These are phyloP conservation scores for Przewalskia tangutica DNA, from an alignment of 257 asterid genomes.

Conservation along the genomic window DNA sequence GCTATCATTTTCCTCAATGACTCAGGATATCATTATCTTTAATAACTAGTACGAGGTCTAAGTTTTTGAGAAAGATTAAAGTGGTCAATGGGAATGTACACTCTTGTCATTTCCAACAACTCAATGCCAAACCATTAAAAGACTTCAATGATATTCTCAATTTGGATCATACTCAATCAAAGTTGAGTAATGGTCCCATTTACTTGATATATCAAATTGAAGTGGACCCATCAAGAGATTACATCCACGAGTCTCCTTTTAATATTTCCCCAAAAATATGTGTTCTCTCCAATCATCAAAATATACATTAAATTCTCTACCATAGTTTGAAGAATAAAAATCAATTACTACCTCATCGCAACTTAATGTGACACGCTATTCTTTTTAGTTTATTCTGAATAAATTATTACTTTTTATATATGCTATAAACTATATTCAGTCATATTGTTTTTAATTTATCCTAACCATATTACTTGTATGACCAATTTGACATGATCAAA, in stretches of 20 bases:
- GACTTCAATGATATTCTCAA: slow-evolving; percentile 17
- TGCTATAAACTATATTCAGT: background rate
- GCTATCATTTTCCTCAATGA: background rate
- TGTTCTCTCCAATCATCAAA: background rate
- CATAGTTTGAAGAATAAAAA: background rate
- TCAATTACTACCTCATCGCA: background rate
- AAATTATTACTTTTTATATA: background rate
- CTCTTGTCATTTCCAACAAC: slow-evolving; percentile 18
- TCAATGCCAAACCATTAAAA: slow-evolving; percentile 18
- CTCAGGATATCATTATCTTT: background rate
- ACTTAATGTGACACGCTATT: background rate
- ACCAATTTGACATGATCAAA: background rate
- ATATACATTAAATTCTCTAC: background rate
- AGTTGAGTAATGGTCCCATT: slow-evolving; percentile 44
- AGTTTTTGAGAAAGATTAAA: background rate
- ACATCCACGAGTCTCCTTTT: background rate
- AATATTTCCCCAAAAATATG: background rate
- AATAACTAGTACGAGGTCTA: background rate
- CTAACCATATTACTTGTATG: background rate
- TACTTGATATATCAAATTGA: slow-evolving; percentile 24
- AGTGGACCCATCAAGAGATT: slow-evolving; percentile 26
- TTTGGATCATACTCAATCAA: slow-evolving; percentile 30
- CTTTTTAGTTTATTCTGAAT: background rate
- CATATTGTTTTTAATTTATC: background rate
- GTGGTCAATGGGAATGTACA: background rate